phyloP scores from a whole-genome alignment of 345 rosid species.

The Euphorbia lathyris region DNA sequence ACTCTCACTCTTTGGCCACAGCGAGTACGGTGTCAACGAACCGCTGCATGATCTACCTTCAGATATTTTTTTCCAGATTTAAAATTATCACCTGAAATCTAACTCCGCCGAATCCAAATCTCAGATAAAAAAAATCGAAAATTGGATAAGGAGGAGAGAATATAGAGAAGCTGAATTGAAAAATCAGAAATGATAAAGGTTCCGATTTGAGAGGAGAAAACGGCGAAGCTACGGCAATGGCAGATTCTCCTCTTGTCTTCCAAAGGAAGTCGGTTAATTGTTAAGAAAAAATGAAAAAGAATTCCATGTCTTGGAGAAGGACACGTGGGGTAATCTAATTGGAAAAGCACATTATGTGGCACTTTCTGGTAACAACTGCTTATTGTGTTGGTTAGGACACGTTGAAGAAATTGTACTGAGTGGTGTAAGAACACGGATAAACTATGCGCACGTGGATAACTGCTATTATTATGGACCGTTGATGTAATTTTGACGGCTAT shows the following conservation, averaged over 20 bases:
- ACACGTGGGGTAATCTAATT: slow-evolving; percentile 21
- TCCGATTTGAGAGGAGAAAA: neutral
- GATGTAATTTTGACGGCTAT: neutral
- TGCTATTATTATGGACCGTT: neutral
- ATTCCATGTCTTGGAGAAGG: neutral
- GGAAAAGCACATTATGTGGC: neutral
- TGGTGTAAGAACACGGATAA: neutral
- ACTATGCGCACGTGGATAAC: neutral
- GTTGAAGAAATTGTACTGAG: neutral
- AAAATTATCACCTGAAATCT: neutral
- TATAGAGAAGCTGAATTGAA: neutral
- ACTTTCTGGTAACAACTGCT: neutral
- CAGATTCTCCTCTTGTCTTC: slow-evolving; percentile 45
- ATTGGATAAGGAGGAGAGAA: slow-evolving; percentile 17
- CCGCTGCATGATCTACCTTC: slow-evolving; percentile 61
- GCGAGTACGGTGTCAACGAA: slow-evolving; percentile 85
- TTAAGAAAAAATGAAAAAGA: neutral
- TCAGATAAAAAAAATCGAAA: neutral
- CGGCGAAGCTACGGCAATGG: slow-evolving; percentile 22
- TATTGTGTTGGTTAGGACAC: neutral
- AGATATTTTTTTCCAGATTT: too few species aligned
- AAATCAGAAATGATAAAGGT: neutral
- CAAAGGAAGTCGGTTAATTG: slow-evolving; percentile 19
- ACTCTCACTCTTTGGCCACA: slow-evolving; percentile 86
- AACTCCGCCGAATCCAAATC: neutral